A percentile compares a stretch with the other conserved stretches of the same genome.
These are phyloP conservation scores for Exophiala sp. DNA, from an alignment of 2,329 filamentous ascomycete genomes.

Conservation along the genomic window DNA sequence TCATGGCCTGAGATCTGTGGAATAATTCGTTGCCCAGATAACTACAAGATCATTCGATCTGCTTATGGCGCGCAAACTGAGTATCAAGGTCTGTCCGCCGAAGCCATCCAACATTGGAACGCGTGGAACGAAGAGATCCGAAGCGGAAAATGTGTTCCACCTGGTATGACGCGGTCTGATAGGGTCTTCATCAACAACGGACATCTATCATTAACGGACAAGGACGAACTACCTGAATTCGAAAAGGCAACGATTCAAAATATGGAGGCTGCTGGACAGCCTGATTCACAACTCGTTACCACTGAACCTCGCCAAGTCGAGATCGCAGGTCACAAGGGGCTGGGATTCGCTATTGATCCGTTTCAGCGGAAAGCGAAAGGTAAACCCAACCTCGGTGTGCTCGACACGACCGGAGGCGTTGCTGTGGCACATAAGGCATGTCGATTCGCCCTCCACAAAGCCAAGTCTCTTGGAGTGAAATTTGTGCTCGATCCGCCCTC, in stretches of 20 bases:
- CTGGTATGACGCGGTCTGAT: conserved; percentile 37
- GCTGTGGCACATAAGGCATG: conserved; percentile 48
- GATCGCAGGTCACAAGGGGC: conserved; percentile 31
- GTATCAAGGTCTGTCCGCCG: conserved; percentile 46
- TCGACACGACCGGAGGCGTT: conserved; percentile 48
- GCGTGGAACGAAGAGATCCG: conserved; percentile 45
- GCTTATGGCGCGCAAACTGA: conserved; percentile 41
- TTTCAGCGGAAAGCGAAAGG: conserved; percentile 34
- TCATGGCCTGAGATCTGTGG: too few species aligned
- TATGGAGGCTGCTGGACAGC: conserved; percentile 36
- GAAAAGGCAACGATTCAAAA: conserved; percentile 38
- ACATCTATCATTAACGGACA: conserved; percentile 22
- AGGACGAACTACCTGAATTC: conserved; percentile 27
- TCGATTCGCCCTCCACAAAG: conserved; percentile 44
- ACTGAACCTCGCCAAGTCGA: conserved; percentile 30
- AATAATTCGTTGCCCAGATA: too few species aligned
- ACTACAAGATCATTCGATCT: conserved; percentile 36
- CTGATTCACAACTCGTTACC: conserved; percentile 38
- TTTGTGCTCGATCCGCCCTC: conserved; percentile 37
- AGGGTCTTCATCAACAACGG: conserved; percentile 41
- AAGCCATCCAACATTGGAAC: conserved; percentile 43
- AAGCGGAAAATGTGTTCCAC: conserved; percentile 31
- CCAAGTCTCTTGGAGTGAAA: conserved; percentile 39
- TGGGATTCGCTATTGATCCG: conserved; percentile 37
- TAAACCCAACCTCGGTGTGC: conserved; percentile 35